Evolutionary conservation across 179 eudicot genomes (phyloP), one percentile per base, ranked within the genome.

Genomic region (Spinacia oleracea): DNA sequence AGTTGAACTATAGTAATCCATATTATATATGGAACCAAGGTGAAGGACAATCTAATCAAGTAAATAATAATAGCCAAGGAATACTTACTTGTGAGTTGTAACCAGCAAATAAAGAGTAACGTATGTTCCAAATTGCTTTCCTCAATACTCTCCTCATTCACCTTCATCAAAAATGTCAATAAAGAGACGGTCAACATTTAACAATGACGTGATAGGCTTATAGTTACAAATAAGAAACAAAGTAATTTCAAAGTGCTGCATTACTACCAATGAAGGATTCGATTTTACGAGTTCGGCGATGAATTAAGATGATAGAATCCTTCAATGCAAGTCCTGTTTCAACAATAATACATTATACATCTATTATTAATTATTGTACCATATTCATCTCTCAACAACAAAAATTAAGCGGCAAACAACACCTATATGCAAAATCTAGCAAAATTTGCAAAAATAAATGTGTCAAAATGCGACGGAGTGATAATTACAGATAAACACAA

Each of bases 61-160:
- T 20, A 78, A 58, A 4, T 10, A 12, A 4, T 10, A 12, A 43
- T 43, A 11, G 73, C 53, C 10, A 43, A 45, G 25, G 9, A 63
- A 6, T 50, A 79, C 69, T 79, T 60, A 79, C 80, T 53, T 79
- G 71, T 55, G 45, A 38, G 40, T 38, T 38, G 40, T 38, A 38
- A 38, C 25, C 60, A 51, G 70, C 77, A 40, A 40, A 46, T 21
- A 64, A 20, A 45, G 46, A 50, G 60, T 72, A 35, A 50, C 27
- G 6, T 55, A 32, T 35, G 53, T 75, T 43, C 45, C 64, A 46
- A 50, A 48, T 70, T 46, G 55, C 48, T 27, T 55, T 69, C 69
- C 76, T 75, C 34, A 6, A 56, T 25, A 53, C 8, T 34, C 42
- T 32, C 21, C 63, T 58, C 65, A 16, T 29, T 40, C 40, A 40